Evolutionary conservation across 1,284 basidiomycete species (phyloP).

Genomic region (Porogramme epimiltina): DNA sequence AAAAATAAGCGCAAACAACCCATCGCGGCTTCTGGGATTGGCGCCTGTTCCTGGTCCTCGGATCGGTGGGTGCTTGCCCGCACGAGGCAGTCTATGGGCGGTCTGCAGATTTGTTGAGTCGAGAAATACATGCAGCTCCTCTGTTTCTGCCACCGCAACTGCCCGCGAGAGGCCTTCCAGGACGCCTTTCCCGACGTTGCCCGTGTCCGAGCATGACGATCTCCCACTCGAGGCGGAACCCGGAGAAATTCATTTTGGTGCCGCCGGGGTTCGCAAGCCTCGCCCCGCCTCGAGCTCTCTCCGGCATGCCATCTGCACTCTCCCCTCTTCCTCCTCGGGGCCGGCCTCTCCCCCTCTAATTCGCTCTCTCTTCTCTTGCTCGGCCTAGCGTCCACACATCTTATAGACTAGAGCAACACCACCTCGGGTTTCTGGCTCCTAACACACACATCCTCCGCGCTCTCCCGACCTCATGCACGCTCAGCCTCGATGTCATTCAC

Average conservation of each 20-base stretch:
- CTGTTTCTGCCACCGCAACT: no score
- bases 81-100: no score
- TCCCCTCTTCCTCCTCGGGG: not conserved
- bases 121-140: no score
- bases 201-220: not conserved
- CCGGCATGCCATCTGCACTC: slow-evolving; percentile 18
- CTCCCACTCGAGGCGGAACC: not conserved
- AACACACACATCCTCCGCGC: not conserved
- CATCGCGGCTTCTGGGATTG: no score
- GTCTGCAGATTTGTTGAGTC: no score
- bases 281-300: slow-evolving; percentile 6
- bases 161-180: no score
- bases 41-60: no score
- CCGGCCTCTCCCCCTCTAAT: not conserved
- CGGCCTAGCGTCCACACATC: not conserved
- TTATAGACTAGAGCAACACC: slow-evolving; percentile 4
- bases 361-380: not conserved
- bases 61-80: no score
- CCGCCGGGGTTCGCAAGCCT: slow-evolving; percentile 22
- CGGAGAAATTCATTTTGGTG: slow-evolving; percentile 16
- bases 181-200: not conserved
- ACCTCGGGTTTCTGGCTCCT: not conserved
- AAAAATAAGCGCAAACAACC: not conserved
- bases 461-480: slow-evolving; percentile 14
- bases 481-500: slow-evolving; percentile 85